phyloP scores from a whole-genome alignment of 2,329 filamentous ascomycete genomes.

The Phaeosphaeria sp. region DNA sequence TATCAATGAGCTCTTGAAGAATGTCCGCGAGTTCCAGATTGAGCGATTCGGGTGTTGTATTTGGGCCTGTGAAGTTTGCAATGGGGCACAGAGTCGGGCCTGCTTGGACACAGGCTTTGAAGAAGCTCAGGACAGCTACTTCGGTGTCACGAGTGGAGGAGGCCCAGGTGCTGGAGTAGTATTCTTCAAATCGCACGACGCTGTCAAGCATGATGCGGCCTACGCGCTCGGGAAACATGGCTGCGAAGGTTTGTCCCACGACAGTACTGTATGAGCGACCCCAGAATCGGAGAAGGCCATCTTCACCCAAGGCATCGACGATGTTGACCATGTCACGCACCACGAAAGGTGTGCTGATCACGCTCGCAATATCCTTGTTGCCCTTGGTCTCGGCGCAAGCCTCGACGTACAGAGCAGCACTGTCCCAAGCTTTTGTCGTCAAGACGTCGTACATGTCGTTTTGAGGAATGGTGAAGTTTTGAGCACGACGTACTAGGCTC shows the following conservation, averaged over 20 bases:
- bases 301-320: slow-evolving; percentile 24
- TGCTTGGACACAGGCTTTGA: neutral
- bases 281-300: slow-evolving; percentile 33
- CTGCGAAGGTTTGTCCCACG: slow-evolving; percentile 54
- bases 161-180: slow-evolving; percentile 1
- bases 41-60: neutral
- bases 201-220: slow-evolving; percentile 46
- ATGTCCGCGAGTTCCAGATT: neutral
- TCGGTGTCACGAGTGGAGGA: slow-evolving; percentile 6
- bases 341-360: slow-evolving; percentile 17
- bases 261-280: slow-evolving; percentile 55
- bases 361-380: neutral
- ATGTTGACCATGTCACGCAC: slow-evolving; percentile 25
- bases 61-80: neutral
- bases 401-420: neutral
- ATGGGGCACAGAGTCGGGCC: neutral
- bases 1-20: neutral
- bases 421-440: neutral
- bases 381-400: neutral
- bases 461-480: neutral
- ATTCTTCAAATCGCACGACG: slow-evolving; percentile 39
- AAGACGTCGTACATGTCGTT: neutral
- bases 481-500: neutral
- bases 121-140: neutral
- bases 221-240: slow-evolving; percentile 43